Percentiles rank a stretch among this genome's conserved stretches.
phyloP scores from a whole-genome alignment of 1,284 basidiomycete genomes.

The Puccinia horiana region DNA sequence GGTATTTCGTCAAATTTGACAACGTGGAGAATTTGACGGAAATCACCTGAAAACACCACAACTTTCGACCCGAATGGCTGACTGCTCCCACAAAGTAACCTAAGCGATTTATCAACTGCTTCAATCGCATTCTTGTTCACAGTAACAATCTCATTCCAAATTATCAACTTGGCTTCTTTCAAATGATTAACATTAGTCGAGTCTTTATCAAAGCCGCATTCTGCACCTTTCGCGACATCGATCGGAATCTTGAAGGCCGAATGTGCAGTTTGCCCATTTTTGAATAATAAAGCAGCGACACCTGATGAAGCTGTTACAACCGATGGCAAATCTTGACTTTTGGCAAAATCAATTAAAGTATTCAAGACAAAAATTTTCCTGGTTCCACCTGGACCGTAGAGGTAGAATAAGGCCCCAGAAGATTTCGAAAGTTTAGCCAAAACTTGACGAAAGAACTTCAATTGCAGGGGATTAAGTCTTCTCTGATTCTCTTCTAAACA shows the following conservation, averaged over 20 bases:
- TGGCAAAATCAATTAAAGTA: slow-evolving; percentile 58
- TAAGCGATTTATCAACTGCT: not conserved
- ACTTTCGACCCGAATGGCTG: no score
- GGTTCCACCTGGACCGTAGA: not conserved
- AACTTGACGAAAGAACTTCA: not conserved
- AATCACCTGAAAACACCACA: no score
- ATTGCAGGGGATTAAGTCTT: not conserved
- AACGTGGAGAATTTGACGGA: no score
- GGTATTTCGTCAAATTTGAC: no score
- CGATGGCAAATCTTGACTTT: slow-evolving; percentile 57
- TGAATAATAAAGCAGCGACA: slow-evolving; percentile 61
- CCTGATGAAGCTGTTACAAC: slow-evolving; percentile 59
- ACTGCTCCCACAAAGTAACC: not conserved
- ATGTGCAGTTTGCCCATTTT: slow-evolving; percentile 62
- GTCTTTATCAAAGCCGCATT: not conserved
- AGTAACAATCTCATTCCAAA: slow-evolving; percentile 8
- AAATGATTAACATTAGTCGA: not conserved
- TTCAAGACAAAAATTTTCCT: slow-evolving; percentile 65
- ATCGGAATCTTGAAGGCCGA: slow-evolving; percentile 62
- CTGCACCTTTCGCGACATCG: not conserved
- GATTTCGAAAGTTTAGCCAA: not conserved
- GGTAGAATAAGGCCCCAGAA: not conserved
- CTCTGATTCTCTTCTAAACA: no score
- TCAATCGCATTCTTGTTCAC: not conserved
- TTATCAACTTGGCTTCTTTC: not conserved